These are phyloP conservation scores for Lolium multiflorum DNA, from an alignment of 176 grass and related monocot genomes.

Conservation along the genomic window DNA sequence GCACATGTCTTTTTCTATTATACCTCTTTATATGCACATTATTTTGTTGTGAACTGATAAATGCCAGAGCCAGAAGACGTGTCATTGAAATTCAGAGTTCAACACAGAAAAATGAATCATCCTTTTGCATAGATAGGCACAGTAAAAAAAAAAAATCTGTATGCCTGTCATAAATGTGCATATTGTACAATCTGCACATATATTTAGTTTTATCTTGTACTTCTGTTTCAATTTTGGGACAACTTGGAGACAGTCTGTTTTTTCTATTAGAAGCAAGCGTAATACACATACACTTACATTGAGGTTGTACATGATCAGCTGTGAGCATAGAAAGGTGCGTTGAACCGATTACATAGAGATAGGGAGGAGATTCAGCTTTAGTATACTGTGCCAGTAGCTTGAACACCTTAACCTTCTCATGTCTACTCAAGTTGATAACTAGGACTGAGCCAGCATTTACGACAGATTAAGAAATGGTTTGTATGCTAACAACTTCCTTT, in stretches of 20 bases:
- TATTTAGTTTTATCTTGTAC: slow-evolving; percentile 17
- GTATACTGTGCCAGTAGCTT: neutral
- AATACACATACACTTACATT: neutral
- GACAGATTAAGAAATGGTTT: neutral
- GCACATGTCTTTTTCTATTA: slow-evolving; percentile 35
- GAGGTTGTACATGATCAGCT: neutral
- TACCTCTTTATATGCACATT: slow-evolving; percentile 32
- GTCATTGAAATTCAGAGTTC: neutral
- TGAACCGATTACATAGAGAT: neutral
- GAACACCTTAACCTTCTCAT: neutral
- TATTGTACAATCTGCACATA: neutral
- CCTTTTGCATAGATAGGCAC: slow-evolving; percentile 5
- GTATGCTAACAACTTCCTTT: neutral
- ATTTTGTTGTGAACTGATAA: neutral
- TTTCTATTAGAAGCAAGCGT: slow-evolving; percentile 26
- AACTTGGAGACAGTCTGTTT: slow-evolving; percentile 18
- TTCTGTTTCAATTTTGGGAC: neutral
- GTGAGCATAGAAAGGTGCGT: neutral
- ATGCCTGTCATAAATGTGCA: neutral
- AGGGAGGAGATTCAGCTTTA: neutral
- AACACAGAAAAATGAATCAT: neutral
- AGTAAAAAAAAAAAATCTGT: neutral
- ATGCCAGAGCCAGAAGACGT: slow-evolving; percentile 13
- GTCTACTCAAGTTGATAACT: neutral
- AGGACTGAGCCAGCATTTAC: neutral